Conservation (phyloP, 768 basidiomycete species). For the Leccinum olivaceopallidum region DNA sequence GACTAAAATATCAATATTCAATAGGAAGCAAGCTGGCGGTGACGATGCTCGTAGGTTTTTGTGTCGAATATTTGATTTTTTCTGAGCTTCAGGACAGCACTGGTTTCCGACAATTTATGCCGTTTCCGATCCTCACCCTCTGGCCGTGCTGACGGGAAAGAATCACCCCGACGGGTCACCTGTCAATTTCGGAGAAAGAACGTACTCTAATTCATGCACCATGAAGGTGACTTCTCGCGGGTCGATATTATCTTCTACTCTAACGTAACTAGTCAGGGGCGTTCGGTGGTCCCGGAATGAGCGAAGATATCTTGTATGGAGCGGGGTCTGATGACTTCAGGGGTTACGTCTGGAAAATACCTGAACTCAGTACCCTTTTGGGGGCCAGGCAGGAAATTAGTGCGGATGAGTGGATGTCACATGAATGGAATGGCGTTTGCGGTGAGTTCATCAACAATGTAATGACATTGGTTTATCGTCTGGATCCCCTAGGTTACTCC, state of each 20-base stretch:
- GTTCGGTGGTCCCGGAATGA: constrained; percentile 62
- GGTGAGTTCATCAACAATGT: constrained; percentile 26
- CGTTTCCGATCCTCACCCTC: constrained; percentile 63
- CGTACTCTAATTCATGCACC: constrained; percentile 73
- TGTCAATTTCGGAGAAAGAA: constrained; percentile 44
- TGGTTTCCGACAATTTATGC: constrained; percentile 72
- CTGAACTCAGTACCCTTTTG: constrained; percentile 44
- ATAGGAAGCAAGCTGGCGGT: constrained; percentile 64
- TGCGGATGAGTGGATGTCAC: constrained; percentile 45
- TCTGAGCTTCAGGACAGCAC: constrained; percentile 42
- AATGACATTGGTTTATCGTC: constrained; percentile 9
- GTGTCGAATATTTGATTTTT: not conserved
- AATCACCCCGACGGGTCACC: constrained; percentile 57
- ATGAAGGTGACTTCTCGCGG: constrained; percentile 57
- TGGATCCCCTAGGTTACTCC: constrained; percentile 44
- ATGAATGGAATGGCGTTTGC: constrained; percentile 31
- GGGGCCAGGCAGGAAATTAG: constrained; percentile 48
- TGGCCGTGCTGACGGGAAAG: constrained; percentile 65
- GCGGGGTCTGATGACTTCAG: constrained; percentile 86
- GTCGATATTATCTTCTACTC: not conserved
- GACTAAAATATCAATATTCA: not conserved
- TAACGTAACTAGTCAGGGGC: constrained; percentile 59
- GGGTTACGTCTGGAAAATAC: constrained; percentile 78
- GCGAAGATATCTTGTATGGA: constrained; percentile 59
- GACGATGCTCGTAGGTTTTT: constrained; percentile 58